phyloP scores from a whole-genome alignment of 306 rosid species.

The Inga laurina region DNA sequence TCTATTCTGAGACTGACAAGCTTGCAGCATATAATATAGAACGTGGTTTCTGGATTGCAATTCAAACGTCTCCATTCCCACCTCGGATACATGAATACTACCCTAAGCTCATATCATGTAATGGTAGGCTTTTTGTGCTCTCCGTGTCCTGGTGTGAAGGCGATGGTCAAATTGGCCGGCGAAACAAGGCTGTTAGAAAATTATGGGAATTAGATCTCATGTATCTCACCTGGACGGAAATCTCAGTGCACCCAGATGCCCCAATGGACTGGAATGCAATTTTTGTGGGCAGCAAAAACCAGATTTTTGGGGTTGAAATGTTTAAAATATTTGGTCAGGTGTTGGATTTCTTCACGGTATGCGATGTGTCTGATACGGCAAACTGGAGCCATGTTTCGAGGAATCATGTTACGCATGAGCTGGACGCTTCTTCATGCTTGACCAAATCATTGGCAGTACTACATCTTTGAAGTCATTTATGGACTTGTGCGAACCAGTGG shows the following conservation, averaged over 20 bases:
- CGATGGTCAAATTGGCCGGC: slow-evolving; percentile 86
- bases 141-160: slow-evolving; percentile 99
- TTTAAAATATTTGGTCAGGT: slow-evolving; percentile 98
- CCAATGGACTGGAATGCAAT: slow-evolving; percentile 99
- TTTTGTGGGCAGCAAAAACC: slow-evolving; percentile 73
- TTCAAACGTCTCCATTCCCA: slow-evolving; percentile 77
- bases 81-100: slow-evolving; percentile 80
- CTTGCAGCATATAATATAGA: slow-evolving; percentile 88
- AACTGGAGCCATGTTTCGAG: slow-evolving; percentile 92
- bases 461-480: slow-evolving; percentile 57
- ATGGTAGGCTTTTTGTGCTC: slow-evolving; percentile 76
- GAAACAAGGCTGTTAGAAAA: slow-evolving; percentile 97
- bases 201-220: slow-evolving; percentile 91
- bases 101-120: slow-evolving; percentile 83
- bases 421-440: slow-evolving; percentile 94
- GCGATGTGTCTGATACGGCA: slow-evolving; percentile 66
- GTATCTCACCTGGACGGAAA: slow-evolving; percentile 83
- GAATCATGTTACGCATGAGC: slow-evolving; percentile 72
- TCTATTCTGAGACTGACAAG: slow-evolving; percentile 88
- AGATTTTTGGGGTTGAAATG: slow-evolving; percentile 94
- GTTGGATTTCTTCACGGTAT: slow-evolving; percentile 85
- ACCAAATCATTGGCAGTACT: slow-evolving; percentile 86
- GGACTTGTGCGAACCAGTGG: slow-evolving; percentile 26
- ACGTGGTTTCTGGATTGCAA: slow-evolving; percentile 76
- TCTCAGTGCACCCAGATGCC: slow-evolving; percentile 95